These are phyloP conservation scores for Artemisia tridentata DNA, from an alignment of 129 eudicot species.

Conservation along the genomic window DNA sequence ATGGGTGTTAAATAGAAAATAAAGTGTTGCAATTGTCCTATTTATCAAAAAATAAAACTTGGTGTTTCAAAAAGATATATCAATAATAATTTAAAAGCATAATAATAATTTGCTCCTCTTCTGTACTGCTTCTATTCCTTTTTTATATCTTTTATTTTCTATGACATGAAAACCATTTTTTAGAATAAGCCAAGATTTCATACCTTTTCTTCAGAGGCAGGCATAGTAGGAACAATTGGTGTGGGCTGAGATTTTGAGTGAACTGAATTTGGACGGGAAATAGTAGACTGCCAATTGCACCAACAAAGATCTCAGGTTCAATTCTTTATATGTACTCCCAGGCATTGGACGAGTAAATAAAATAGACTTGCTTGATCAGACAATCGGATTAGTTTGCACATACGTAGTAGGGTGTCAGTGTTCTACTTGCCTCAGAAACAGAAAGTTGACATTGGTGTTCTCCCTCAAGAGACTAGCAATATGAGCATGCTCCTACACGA, in stretches of 20 bases:
- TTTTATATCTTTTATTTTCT: too few relatives aligned
- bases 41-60: too few relatives aligned
- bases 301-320: constrained; percentile 1
- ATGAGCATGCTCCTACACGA: constrained; percentile 19
- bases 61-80: too few relatives aligned
- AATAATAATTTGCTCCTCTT: too few relatives aligned
- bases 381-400: too few relatives aligned
- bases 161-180: too few relatives aligned
- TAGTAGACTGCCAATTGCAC: constrained; percentile 32
- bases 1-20: too few relatives aligned
- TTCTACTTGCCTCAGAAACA: constrained; percentile 46
- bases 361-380: too few relatives aligned
- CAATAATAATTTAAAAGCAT: too few relatives aligned
- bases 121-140: too few relatives aligned
- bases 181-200: constrained; percentile 3
- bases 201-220: constrained; percentile 39
- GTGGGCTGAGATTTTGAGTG: constrained; percentile 36
- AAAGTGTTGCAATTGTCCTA: too few relatives aligned
- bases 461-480: constrained; percentile 17
- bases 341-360: background rate
- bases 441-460: constrained; percentile 30
- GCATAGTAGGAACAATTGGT: constrained; percentile 24
- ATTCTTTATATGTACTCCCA: background rate
- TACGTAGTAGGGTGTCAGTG: background rate
- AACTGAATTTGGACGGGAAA: constrained; percentile 31